Conservation (phyloP, 371 early-diverging fungal genomes). For the Mortierella sp. region DNA sequence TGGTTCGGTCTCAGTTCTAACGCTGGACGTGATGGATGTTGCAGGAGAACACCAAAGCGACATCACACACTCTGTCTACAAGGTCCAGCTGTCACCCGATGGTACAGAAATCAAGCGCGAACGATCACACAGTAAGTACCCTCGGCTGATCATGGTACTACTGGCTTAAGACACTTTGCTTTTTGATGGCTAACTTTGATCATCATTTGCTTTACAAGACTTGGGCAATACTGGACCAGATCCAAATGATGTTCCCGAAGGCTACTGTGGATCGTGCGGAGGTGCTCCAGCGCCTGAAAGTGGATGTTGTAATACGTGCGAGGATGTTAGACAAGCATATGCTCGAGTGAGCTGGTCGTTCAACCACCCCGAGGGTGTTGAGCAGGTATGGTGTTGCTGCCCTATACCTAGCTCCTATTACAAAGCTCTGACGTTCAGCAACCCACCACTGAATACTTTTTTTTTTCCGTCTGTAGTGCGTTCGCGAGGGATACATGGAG, state of each 20-base stretch:
- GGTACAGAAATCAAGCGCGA: constrained; percentile 74
- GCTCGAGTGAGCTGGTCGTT: constrained; percentile 85
- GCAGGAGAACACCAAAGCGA: constrained; percentile 91
- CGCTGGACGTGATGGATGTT: constrained; percentile 95
- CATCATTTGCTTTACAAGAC: constrained; percentile 16
- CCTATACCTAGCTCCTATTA: too few species aligned
- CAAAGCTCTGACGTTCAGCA: not conserved
- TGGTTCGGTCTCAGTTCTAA: constrained; percentile 66
- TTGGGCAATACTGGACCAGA: constrained; percentile 53
- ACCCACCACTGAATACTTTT: not conserved
- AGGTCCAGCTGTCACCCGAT: constrained; percentile 76
- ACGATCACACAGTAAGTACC: constrained; percentile 59
- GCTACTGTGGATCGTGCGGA: constrained; percentile 93
- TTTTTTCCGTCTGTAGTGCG: constrained; percentile 65
- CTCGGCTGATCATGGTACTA: not conserved
- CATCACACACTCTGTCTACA: constrained; percentile 82
- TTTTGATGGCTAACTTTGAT: not conserved
- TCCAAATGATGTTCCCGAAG: constrained; percentile 55
- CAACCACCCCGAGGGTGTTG: constrained; percentile 74
- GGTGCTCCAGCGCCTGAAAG: constrained; percentile 74
- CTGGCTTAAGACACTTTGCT: not conserved
- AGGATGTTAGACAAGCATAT: constrained; percentile 91
- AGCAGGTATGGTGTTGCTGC: constrained; percentile 69
- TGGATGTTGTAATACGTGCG: constrained; percentile 96
- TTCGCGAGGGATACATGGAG: constrained; percentile 85